A percentile compares a stretch with the other conserved stretches of the same genome.
Evolutionary conservation across 371 early-diverging fungal genomes (phyloP).

Genomic region (Syncephalastrum contaminatum): DNA sequence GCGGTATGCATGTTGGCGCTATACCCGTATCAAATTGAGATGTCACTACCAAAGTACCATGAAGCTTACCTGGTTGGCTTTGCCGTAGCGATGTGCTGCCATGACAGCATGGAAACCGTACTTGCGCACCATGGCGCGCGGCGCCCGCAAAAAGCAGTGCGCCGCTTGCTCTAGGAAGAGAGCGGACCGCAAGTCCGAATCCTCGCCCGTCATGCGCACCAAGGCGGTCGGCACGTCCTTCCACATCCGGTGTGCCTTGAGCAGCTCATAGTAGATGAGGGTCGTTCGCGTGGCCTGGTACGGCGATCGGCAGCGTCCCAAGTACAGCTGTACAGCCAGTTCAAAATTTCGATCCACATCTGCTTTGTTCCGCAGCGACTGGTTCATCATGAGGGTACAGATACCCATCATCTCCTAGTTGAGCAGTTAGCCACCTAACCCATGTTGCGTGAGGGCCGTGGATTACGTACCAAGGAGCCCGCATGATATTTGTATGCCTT

Average conservation of each 20-base stretch:
- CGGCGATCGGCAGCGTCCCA: slow-evolving; percentile 61
- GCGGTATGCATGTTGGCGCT: slow-evolving; percentile 75
- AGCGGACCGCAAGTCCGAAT: slow-evolving; percentile 73
- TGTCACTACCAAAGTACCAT: too few species aligned
- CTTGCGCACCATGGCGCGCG: slow-evolving; percentile 73
- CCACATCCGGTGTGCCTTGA: slow-evolving; percentile 67
- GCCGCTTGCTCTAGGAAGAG: slow-evolving; percentile 90
- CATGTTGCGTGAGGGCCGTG: background rate
- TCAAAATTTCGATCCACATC: slow-evolving; percentile 81
- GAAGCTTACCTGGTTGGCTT: slow-evolving; percentile 55
- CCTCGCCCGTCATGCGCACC: slow-evolving; percentile 73
- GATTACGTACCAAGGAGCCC: slow-evolving; percentile 61
- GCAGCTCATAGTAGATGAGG: slow-evolving; percentile 78
- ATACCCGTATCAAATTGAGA: slow-evolving; percentile 1
- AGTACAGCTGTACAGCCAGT: slow-evolving; percentile 68
- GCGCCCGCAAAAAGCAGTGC: slow-evolving; percentile 63
- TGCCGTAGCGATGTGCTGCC: slow-evolving; percentile 83
- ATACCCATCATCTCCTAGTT: slow-evolving; percentile 89
- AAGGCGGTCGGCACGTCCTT: slow-evolving; percentile 70
- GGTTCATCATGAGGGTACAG: slow-evolving; percentile 71
- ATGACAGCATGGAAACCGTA: slow-evolving; percentile 86
- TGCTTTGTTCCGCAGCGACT: slow-evolving; percentile 51
- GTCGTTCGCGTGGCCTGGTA: slow-evolving; percentile 75
- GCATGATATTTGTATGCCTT: slow-evolving; percentile 85
- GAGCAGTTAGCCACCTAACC: slow-evolving; percentile 1